These are phyloP conservation scores for Pythium aquatile DNA, from an alignment of 352 stramenopile genomes.

Conservation along the genomic window DNA sequence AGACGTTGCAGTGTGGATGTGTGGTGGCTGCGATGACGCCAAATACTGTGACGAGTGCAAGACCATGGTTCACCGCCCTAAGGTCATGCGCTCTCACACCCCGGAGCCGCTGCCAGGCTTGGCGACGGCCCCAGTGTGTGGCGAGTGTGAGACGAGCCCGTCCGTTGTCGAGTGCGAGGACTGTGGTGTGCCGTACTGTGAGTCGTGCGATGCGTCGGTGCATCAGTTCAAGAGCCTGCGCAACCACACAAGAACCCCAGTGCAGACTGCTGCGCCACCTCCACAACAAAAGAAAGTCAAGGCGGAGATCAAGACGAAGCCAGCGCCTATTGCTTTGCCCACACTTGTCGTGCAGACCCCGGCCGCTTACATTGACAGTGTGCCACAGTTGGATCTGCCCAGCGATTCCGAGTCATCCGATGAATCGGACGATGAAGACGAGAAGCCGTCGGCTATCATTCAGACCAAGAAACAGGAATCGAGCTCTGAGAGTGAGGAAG, in stretches of 20 bases:
- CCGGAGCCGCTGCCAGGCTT: constrained; percentile 38
- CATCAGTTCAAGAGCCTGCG: constrained; percentile 76
- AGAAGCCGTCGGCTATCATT: background rate
- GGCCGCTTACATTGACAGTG: constrained; percentile 24
- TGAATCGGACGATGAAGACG: constrained; percentile 17
- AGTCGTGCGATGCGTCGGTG: constrained; percentile 51
- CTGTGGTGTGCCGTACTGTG: constrained; percentile 59
- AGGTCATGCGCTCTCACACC: constrained; percentile 64
- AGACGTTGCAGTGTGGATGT: constrained; percentile 44
- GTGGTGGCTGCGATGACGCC: constrained; percentile 52
- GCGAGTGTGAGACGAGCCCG: constrained; percentile 46
- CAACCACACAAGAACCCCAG: constrained; percentile 37
- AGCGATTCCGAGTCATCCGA: constrained; percentile 29
- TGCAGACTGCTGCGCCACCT: constrained; percentile 6
- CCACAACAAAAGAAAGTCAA: constrained; percentile 12
- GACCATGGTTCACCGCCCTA: constrained; percentile 47
- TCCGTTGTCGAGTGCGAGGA: constrained; percentile 50
- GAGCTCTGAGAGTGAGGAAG: constrained; percentile 17
- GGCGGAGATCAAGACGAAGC: constrained; percentile 16
- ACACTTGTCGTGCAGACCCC: background rate
- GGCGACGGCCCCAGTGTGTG: constrained; percentile 33
- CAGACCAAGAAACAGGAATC: background rate
- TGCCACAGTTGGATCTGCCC: constrained; percentile 23
- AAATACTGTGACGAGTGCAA: constrained; percentile 70
- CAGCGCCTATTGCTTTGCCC: background rate